phyloP scores from a whole-genome alignment of 2,329 filamentous ascomycete species.

The Onygena corvina region DNA sequence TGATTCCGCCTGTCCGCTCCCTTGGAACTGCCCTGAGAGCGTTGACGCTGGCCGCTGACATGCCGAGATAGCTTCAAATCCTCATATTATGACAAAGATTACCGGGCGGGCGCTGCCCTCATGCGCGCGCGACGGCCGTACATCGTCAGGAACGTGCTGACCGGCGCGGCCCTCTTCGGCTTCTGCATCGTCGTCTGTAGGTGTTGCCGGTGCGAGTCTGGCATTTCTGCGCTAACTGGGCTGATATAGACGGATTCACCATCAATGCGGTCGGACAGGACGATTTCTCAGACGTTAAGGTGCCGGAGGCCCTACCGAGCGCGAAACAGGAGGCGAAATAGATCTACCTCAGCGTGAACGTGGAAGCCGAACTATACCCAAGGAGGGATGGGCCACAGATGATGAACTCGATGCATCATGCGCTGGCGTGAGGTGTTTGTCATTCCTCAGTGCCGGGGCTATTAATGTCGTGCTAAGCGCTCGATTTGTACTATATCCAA shows the following conservation, averaged over 20 bases:
- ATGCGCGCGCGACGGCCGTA: constrained; percentile 87
- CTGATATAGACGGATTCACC: constrained; percentile 50
- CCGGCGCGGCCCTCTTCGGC: constrained; percentile 60
- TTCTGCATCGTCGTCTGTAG: constrained; percentile 80
- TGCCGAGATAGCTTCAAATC: constrained; percentile 46
- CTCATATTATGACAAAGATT: constrained; percentile 84
- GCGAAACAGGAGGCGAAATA: constrained; percentile 2
- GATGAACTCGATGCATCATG: too few species aligned
- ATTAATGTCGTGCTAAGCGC: too few species aligned
- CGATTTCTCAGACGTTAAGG: constrained; percentile 88
- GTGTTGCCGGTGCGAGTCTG: constrained; percentile 29
- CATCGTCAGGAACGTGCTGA: constrained; percentile 75
- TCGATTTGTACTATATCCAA: not conserved
- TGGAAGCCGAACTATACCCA: too few species aligned
- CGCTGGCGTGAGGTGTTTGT: too few species aligned
- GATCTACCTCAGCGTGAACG: too few species aligned
- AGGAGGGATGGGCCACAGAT: too few species aligned
- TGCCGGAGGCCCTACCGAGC: constrained; percentile 44
- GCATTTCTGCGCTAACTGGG: not conserved
- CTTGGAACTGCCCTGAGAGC: not conserved
- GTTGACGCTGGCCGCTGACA: constrained; percentile 6
- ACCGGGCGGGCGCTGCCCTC: constrained; percentile 75
- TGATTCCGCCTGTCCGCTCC: not conserved
- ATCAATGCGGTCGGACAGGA: constrained; percentile 86
- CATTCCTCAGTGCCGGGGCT: too few species aligned